Base-by-base conservation (phyloP, 192 early-diverging fungal genomes). In the Allomyces javanicus region DNA sequence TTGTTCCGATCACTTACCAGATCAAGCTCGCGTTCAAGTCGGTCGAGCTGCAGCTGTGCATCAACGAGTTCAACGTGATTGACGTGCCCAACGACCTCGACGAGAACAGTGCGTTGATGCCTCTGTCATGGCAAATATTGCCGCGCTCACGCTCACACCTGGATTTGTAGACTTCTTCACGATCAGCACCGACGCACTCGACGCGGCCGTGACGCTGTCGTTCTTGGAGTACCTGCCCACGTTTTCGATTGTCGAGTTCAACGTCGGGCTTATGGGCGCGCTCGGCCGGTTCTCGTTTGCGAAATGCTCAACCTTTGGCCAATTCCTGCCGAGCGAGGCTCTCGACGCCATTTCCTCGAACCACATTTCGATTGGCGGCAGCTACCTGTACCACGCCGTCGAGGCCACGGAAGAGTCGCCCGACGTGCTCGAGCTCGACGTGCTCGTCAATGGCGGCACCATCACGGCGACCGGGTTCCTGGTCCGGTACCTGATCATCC, bases 21-120 rank as follows among this genome's bases (percentile, higher is more conserved):
- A 65, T 89, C 55, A 75, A 79, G 22, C 65, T 86, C 14, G 65
- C 70, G 4, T 64, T 87, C 19, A 71, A 72, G 19, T 67, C 79
- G 24, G 76, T 80, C 43, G 69, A 78, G 27, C 63, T 89, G 10
- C 81, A 77, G 65, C 73, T 87, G 5, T 89, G 82, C 70, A 78
- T 83, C 22, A 91, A 91, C 69, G 83, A 87, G 62, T 75, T 84
- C 65, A 89, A 91, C 69, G 82, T 91, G 10, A 87, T 91, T 65
- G 79, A 86, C 68, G 75, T 83, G 67, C 84, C 85, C 21, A 85
- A 77, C 23, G 83, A 85, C 25, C 68, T 77, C 10, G 80, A 84
- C 40, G 87, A 91, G 61, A 91, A 91, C 69, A 76, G 87, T 87
- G 78, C 24, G 75, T 64, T 65, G 40, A n/a, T n/a, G n/a, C n/a